Evolutionary conservation across 2,329 filamentous ascomycete genomes (phyloP), one percentile per base, ranked within the genome.

Genomic region (Tricladium varicosporioides): DNA sequence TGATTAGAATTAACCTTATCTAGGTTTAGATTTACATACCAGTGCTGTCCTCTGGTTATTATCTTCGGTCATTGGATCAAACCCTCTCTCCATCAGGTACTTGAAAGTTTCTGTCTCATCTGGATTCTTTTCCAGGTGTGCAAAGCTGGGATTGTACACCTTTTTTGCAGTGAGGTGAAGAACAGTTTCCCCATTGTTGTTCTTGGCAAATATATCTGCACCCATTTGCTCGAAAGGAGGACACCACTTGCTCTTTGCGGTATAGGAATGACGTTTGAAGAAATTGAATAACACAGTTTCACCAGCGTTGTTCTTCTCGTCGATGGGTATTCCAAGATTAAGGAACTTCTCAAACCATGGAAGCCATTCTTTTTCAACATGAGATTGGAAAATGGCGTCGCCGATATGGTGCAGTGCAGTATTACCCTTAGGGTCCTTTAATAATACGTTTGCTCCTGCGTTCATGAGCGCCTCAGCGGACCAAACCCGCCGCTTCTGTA

Each of bases 291-390:
- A 22, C 2, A 53, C 43, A 5, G 58, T 53, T 19, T 56, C 44
- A 11, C 60, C 60, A 9, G 42, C 11, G n/a, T 54, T 53, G 51
- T 69, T 60, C 27, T 48, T 54, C 13, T 43, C 54, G 56, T 65
- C 63, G 45, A 67, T 61, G 19, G 54, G 44, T 5, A 59, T 54
- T 5, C 60, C 63, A 5, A 59, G 54, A 7, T 40, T 48, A 15
- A 67, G 33, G 40, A 58, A 63, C 44, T 45, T 57, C 9, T 56
- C 56, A 22, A 57, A 40, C 22, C 33, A 45, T 19, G n/a, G 22
- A 10, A 49, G 1, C 32, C 32, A 43, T 13, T 36, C 22, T 3
- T 15, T 13, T 1, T n/a, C 15, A n/a, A 14, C 15, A 14, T 15
- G 11, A 16, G 10, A 36, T 2, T 45, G 16, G 42, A 31, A 48